Evolutionary conservation across 2,329 filamentous ascomycete species (phyloP), one percentile per base, ranked within the genome.

Genomic region (Aspergillus neoniger): DNA sequence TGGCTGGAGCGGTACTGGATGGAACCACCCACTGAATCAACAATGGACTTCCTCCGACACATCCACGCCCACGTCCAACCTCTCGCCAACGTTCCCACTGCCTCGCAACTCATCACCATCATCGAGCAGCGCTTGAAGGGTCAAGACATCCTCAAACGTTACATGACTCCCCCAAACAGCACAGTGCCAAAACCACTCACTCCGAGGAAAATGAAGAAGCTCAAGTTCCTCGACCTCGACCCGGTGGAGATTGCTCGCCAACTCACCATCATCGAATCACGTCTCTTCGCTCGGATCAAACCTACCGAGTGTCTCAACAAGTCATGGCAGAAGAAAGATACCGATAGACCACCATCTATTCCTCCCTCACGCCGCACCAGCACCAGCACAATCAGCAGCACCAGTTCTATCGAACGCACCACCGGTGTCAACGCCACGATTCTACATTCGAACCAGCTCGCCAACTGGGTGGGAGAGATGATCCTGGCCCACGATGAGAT

Each of bases 1-100:
- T 99, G 95, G 95, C 94, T 99, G 67, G 95, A 98, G 73, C 92
- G 90, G 69, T 98, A 95, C 76, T 99, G 95, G 95, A 97, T 98
- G 92, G 95, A 99, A 74, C 90, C 92, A 52, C 88, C 89, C 63
- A 92, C 96, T 89, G 48, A 91, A 88, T 74, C 91, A 50, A 95
- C 92, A 25, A 91, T 90, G 76, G 87, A 92, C 66, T 83, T 99
- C 43, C 91, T 99, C 65, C 88, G 92, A 61, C 88, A 93, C 66
- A 92, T 98, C 9, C 92, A 93, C 78, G 87, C 88, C 25, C 98
- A 69, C 92, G 96, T 68, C 92, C 91, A 0, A 91, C 98, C 64
- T 94, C 94, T 91, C 6, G 96, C 93, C 0, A 94, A 96, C 70
- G 97, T 94, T 1, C 92, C 93, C 9, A 93, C 94, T 32, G 92